Evolutionary conservation across 2,329 filamentous ascomycete genomes (phyloP).

Genomic region (Grosmannia serpens): DNA sequence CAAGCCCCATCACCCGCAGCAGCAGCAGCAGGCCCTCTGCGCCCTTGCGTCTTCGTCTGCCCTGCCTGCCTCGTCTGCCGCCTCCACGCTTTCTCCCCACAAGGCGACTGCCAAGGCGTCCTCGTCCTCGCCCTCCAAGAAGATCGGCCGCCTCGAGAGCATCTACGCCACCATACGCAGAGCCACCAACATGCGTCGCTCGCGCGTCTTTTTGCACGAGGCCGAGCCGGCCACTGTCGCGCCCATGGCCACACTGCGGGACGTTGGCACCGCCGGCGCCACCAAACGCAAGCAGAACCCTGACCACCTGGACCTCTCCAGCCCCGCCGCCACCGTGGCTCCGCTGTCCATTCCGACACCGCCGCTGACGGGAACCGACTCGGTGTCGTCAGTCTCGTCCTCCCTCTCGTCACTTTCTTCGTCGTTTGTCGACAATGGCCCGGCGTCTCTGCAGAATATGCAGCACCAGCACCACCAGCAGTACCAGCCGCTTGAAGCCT

Average conservation of each 20-base stretch:
- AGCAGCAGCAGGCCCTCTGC: neutral
- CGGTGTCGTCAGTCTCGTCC: slow-evolving; percentile 5
- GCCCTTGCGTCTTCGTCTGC: neutral
- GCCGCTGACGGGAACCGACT: slow-evolving; percentile 7
- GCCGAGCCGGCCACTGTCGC: slow-evolving; percentile 8
- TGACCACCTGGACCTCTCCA: neutral
- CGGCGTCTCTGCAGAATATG: neutral
- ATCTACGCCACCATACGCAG: slow-evolving; percentile 21
- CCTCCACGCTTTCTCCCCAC: neutral
- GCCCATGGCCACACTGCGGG: slow-evolving; percentile 10
- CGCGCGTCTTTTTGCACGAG: slow-evolving; percentile 6
- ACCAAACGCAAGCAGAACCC: neutral
- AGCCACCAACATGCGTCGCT: slow-evolving; percentile 15
- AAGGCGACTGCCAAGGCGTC: neutral
- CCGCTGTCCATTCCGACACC: slow-evolving; percentile 6
- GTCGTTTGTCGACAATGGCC: neutral
- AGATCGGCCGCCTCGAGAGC: slow-evolving; percentile 17
- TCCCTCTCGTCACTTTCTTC: slow-evolving; percentile 5
- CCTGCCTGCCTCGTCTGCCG: neutral
- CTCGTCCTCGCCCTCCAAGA: slow-evolving; percentile 10
- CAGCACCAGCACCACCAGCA: neutral
- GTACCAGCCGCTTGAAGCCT: neutral
- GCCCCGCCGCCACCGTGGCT: neutral
- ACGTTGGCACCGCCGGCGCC: neutral
- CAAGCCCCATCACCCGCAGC: neutral